Evolutionary conservation across 2,329 filamentous ascomycete species (phyloP), one percentile per base, ranked within the genome.

Genomic region (Escovopsis sp.): DNA sequence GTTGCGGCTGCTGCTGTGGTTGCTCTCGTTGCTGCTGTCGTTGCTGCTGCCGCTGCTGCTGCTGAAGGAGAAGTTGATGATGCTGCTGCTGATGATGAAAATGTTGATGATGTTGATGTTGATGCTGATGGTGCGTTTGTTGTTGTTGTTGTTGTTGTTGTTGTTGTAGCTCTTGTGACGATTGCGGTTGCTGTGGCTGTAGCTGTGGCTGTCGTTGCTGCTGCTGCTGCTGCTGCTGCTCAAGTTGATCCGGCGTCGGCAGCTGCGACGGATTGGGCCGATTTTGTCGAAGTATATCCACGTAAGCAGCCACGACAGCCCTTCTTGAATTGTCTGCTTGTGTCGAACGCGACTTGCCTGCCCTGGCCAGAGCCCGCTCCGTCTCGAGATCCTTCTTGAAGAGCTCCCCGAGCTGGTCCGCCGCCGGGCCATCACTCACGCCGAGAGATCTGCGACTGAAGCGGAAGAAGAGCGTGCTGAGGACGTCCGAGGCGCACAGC

Each of bases 391-490:
- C 55, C 17, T 41, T 35, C 1, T 30, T 23, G 27, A 54, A 56
- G 4, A 52, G 31, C 1, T 36, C 34, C 21, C 41, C 45, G 16
- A 56, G 35, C 5, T 43, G 25, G 3, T 31, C 15, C 17, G 39
- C 40, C n/a, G 34, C 5, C 12, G 36, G 32, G 3, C 41, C 40
- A 10, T 53, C 50, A 4, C 31, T 30, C 15, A 51, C 21, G 2
- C 47, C 45, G 23, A 58, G 41, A 1, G 34, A 33, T 16, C 49
- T 46, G 19, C 52, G 52, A 26, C 45, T 55, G 26, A 46, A 38
- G 10, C 43, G 52, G 31, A 55, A 59, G 2, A 58, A 32, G 27
- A 52, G 40, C 6, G 37, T 35, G 14, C 48, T 45, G 5, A 56
- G 31, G 3, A 40, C 33, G 5, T 27, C 27, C 5, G 54, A 55